A percentile compares a stretch with the other conserved stretches of the same genome.
These are phyloP conservation scores for Prunus dulcis DNA, from an alignment of 306 rosid species.

Conservation along the genomic window DNA sequence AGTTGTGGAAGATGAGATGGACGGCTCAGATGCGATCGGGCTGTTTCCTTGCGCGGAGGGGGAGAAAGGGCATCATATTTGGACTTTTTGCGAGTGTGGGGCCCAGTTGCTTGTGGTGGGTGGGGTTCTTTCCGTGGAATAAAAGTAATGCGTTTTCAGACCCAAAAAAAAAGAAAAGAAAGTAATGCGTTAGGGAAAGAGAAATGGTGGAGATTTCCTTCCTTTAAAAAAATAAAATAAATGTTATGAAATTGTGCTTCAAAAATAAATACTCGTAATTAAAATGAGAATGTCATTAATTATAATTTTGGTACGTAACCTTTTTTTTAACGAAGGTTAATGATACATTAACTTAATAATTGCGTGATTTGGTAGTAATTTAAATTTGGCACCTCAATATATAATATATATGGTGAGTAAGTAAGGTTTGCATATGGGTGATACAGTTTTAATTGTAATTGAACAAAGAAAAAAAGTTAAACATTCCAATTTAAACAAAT, in stretches of 20 bases:
- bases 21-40: neutral
- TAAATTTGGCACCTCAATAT: too few relatives aligned
- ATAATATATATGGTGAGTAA: too few relatives aligned
- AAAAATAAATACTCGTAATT: neutral
- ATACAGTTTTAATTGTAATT: neutral
- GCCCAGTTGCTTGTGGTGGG: neutral
- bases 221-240: too few relatives aligned
- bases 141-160: slow-evolving; percentile 12
- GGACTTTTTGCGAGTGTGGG: slow-evolving; percentile 13
- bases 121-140: slow-evolving; percentile 28
- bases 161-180: neutral
- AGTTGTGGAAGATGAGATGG: neutral
- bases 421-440: neutral
- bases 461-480: neutral
- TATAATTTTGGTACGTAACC: neutral
- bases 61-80: slow-evolving; percentile 6
- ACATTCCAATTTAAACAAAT: neutral
- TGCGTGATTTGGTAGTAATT: too few relatives aligned
- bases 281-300: neutral
- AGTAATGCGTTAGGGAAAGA: slow-evolving; percentile 4
- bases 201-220: neutral
- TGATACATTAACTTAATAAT: neutral
- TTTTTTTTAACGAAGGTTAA: neutral
- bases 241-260: neutral
- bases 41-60: neutral